These are phyloP conservation scores for Cladophialophora exuberans DNA, from an alignment of 2,329 filamentous ascomycete species.

Conservation along the genomic window DNA sequence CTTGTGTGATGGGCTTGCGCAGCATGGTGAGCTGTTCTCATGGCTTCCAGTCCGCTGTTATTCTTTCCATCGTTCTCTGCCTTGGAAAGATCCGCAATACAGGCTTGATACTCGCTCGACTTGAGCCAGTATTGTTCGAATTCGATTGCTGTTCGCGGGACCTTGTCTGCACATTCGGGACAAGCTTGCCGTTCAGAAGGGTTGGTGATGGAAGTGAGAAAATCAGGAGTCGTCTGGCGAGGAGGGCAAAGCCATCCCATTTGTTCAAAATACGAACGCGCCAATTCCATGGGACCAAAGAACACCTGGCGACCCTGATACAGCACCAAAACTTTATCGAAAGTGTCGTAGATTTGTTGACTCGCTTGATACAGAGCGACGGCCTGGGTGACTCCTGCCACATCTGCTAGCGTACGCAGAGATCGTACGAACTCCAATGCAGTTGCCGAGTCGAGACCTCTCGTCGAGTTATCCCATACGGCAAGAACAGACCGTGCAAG, in stretches of 20 bases:
- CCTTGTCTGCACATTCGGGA: constrained; percentile 45
- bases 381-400: constrained; percentile 53
- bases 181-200: constrained; percentile 51
- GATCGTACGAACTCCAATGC: constrained; percentile 61
- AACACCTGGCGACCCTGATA: constrained; percentile 69
- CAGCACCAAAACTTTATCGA: constrained; percentile 71
- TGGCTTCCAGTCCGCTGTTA: constrained; percentile 59
- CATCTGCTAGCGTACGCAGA: constrained; percentile 53
- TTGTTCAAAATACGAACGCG: constrained; percentile 65
- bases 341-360: constrained; percentile 59
- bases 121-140: constrained; percentile 53
- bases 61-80: constrained; percentile 51
- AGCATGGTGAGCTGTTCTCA: constrained; percentile 54
- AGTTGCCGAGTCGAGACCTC: constrained; percentile 59
- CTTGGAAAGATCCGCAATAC: constrained; percentile 51
- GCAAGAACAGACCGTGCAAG: constrained; percentile 45
- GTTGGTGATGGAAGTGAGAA: constrained; percentile 66
- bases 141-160: constrained; percentile 48
- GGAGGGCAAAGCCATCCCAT: constrained; percentile 66
- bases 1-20: constrained; percentile 61
- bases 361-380: constrained; percentile 62
- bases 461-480: constrained; percentile 56
- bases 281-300: constrained; percentile 63
- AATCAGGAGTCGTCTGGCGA: constrained; percentile 68
- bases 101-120: constrained; percentile 13